Conservation (phyloP, 2,329 filamentous ascomycete genomes). For the Neurospora crassa region DNA sequence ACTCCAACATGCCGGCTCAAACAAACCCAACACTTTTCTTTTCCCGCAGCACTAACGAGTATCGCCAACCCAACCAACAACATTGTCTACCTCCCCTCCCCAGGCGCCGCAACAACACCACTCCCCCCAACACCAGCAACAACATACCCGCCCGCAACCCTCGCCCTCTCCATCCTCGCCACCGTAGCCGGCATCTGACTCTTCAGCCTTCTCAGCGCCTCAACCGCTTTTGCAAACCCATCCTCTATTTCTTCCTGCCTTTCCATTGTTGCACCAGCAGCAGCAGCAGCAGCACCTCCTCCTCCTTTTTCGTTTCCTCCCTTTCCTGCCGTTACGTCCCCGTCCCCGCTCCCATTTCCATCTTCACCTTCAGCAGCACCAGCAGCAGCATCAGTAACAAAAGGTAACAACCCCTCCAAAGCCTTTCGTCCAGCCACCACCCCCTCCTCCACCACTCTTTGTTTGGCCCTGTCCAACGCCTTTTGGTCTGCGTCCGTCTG, state of each 20-base stretch:
- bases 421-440: constrained; percentile 4
- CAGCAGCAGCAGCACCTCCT: no score
- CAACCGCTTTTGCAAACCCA: constrained; percentile 37
- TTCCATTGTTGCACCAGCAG: constrained; percentile 23
- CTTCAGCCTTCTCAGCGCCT: constrained; percentile 43
- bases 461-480: constrained; percentile 23
- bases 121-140: constrained; percentile 36
- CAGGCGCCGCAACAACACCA: constrained; percentile 36
- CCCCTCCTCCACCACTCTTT: constrained; percentile 13
- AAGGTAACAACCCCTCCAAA: constrained; percentile 14
- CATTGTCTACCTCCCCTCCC: constrained; percentile 22
- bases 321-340: no score
- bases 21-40: not conserved
- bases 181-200: constrained; percentile 51
- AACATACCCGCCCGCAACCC: constrained; percentile 49
- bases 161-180: constrained; percentile 55
- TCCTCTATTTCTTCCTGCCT: constrained; percentile 38
- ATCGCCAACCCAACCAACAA: not conserved
- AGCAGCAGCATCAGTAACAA: not conserved
- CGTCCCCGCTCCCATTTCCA: constrained; percentile 9
- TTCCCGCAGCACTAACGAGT: not conserved
- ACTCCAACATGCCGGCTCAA: not conserved
- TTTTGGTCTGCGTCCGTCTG: constrained; percentile 39
- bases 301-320: no score
- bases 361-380: not conserved